Conservation (phyloP, 75 land plant species). For the Sequoiadendron giganteum region DNA sequence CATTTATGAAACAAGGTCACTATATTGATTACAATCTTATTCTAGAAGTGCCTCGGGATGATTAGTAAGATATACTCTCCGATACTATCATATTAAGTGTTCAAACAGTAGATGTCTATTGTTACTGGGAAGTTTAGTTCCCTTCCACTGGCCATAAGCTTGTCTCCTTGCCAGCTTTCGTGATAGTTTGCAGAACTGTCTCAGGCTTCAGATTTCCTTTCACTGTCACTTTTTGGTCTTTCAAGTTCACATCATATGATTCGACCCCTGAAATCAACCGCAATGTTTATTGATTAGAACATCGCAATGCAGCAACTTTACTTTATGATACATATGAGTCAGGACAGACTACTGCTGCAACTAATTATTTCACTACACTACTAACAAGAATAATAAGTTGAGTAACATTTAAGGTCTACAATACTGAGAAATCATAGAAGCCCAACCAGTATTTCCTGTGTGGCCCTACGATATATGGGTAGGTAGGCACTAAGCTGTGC, state of each 20-base stretch:
- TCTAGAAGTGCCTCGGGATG: neutral
- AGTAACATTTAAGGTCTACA: no score
- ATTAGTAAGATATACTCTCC: neutral
- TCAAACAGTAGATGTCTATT: neutral
- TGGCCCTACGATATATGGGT: neutral
- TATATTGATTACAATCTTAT: neutral
- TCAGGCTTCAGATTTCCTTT: slow-evolving; percentile 26
- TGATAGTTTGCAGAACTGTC: slow-evolving; percentile 25
- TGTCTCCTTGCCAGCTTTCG: slow-evolving; percentile 32
- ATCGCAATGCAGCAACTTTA: neutral
- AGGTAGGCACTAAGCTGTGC: neutral
- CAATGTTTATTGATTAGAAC: neutral
- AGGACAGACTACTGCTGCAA: neutral
- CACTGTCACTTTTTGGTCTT: slow-evolving; percentile 34
- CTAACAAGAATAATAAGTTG: no score
- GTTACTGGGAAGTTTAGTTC: neutral
- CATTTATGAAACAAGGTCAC: neutral
- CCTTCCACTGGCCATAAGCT: slow-evolving; percentile 25
- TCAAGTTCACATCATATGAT: slow-evolving; percentile 25
- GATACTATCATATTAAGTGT: neutral
- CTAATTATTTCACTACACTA: no score
- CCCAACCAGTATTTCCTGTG: no score
- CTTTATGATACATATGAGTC: neutral
- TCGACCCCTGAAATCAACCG: slow-evolving; percentile 21
- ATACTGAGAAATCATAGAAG: no score